Evolutionary conservation across 2,329 filamentous ascomycete genomes (phyloP).

Genomic region (Pleomassaria siparia): DNA sequence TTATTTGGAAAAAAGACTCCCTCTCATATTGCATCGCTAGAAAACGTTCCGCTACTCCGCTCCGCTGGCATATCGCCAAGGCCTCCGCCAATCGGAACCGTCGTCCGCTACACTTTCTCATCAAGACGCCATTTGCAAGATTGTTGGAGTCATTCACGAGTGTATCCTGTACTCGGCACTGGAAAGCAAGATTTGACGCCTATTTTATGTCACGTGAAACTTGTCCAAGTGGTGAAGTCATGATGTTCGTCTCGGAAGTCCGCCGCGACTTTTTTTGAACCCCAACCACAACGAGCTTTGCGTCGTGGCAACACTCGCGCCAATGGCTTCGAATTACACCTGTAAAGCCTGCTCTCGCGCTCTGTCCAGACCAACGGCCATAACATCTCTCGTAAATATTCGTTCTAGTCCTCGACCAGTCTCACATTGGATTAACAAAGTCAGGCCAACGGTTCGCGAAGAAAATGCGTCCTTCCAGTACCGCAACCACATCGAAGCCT

Average conservation of each 20-base stretch:
- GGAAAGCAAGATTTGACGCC: no score
- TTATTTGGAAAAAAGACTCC: no score
- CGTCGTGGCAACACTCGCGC: constrained; percentile 7
- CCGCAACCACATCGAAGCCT: constrained; percentile 21
- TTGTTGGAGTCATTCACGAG: no score
- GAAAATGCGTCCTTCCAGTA: constrained; percentile 17
- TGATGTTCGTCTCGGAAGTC: constrained; percentile 5
- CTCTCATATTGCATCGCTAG: no score
- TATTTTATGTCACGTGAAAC: no score
- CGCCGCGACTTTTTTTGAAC: constrained; percentile 3
- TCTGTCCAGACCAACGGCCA: constrained; percentile 19
- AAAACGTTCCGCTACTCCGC: no score
- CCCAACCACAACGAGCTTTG: neutral
- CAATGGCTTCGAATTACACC: constrained; percentile 42
- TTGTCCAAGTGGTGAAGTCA: constrained; percentile 11
- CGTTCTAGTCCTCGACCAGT: constrained; percentile 1
- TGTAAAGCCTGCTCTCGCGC: constrained; percentile 40
- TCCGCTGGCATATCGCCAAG: no score
- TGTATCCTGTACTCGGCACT: no score
- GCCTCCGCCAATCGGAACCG: no score
- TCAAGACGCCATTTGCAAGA: no score
- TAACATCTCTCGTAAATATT: constrained; percentile 20
- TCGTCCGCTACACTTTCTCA: no score
- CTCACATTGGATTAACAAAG: constrained; percentile 20
- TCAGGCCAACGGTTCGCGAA: constrained; percentile 20